These are phyloP conservation scores for Arabidopsis thaliana DNA, from an alignment of 345 rosid species.

Conservation along the genomic window TAIR10.1 NC_003076.8:24747501-24748000, in stretches of 20 bases:
- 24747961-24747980: neutral
- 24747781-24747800: too few species aligned
- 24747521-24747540: constrained; percentile 29
- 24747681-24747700: constrained; percentile 36
- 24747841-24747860: constrained; percentile 22
- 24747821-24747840: constrained; percentile 30
- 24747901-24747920: constrained; percentile 26
- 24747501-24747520: neutral
- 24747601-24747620: neutral
- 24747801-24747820: neutral
- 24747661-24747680: neutral
- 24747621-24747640: neutral
- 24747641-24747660: neutral
- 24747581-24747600: neutral
- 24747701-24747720: constrained; percentile 29
- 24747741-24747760: constrained; percentile 23
- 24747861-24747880: constrained; percentile 32
- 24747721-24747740: constrained; percentile 37
- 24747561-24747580: constrained; percentile 25
- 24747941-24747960: neutral
- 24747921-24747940: constrained; percentile 20
- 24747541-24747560: constrained; percentile 14
- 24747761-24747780: neutral
- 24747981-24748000: constrained; percentile 24
- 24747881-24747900: constrained; percentile 26